Conservation (phyloP, 2,329 filamentous ascomycete species). For the Diaporthe vaccinii region DNA sequence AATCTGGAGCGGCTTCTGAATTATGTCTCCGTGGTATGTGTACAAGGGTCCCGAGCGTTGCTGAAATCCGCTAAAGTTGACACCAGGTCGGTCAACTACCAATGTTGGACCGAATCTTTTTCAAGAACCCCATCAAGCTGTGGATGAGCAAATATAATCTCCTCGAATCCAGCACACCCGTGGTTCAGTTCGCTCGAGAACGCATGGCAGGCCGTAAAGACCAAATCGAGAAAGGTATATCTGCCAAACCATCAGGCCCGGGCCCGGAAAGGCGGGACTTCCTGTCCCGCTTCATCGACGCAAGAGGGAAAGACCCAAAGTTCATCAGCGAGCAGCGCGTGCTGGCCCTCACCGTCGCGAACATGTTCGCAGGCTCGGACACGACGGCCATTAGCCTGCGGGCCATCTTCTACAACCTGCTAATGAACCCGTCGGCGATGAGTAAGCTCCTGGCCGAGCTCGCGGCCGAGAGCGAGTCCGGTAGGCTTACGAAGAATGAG, state of each 20-base stretch:
- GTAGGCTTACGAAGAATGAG: neutral
- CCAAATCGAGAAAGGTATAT: constrained; percentile 9
- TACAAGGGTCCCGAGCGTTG: too few relatives aligned
- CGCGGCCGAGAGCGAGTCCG: neutral
- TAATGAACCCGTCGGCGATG: neutral
- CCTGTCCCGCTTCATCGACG: constrained; percentile 7
- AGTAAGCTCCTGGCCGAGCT: neutral
- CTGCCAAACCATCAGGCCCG: neutral
- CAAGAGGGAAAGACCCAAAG: neutral
- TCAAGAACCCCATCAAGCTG: constrained; percentile 17
- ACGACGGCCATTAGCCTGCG: constrained; percentile 14
- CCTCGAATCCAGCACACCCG: neutral
- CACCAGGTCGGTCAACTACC: constrained; percentile 21
- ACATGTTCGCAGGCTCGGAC: constrained; percentile 31
- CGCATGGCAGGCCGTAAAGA: constrained; percentile 16
- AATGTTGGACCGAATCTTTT: neutral
- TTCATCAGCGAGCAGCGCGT: constrained; percentile 28
- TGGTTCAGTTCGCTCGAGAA: constrained; percentile 4
- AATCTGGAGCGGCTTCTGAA: neutral
- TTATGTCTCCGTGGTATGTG: neutral
- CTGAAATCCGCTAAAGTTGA: neutral
- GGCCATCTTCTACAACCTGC: constrained; percentile 27
- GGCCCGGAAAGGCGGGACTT: constrained; percentile 15
- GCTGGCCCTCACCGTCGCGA: constrained; percentile 19
- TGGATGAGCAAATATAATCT: constrained; percentile 5